A percentile compares a stretch with the other conserved stretches of the same genome.
phyloP scores from a whole-genome alignment of 2,329 filamentous ascomycete species.

The Diaporthe amygdali region DNA sequence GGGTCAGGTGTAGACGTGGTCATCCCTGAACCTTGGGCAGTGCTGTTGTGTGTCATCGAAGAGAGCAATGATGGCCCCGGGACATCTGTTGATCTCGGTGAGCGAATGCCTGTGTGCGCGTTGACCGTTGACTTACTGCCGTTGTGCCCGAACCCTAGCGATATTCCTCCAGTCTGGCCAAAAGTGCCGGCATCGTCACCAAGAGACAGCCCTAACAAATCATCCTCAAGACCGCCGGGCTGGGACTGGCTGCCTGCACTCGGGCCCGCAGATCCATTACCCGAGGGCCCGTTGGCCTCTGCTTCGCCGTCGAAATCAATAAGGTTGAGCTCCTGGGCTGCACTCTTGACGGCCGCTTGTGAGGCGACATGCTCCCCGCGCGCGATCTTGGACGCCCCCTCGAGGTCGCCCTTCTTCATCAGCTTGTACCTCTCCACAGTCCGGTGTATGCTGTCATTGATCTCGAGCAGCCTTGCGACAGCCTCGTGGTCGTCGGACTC shows the following conservation, averaged over 20 bases:
- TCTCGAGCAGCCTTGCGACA: slow-evolving; percentile 92
- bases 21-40: slow-evolving; percentile 49
- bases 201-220: slow-evolving; percentile 87
- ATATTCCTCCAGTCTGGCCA: slow-evolving; percentile 80
- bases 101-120: slow-evolving; percentile 26
- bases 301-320: slow-evolving; percentile 84
- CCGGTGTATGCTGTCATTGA: slow-evolving; percentile 98
- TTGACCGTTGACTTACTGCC: slow-evolving; percentile 56
- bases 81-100: slow-evolving; percentile 52
- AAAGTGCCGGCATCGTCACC: slow-evolving; percentile 65
- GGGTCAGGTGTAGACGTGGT: slow-evolving; percentile 45
- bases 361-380: slow-evolving; percentile 65
- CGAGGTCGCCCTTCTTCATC: slow-evolving; percentile 92
- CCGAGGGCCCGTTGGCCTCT: slow-evolving; percentile 54
- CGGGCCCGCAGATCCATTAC: slow-evolving; percentile 26
- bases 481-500: slow-evolving; percentile 97
- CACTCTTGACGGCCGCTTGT: slow-evolving; percentile 61
- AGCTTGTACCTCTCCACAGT: slow-evolving; percentile 95
- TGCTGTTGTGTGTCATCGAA: slow-evolving; percentile 66
- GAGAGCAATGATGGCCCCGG: slow-evolving; percentile 70
- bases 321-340: slow-evolving; percentile 79
- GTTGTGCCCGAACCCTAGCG: slow-evolving; percentile 77
- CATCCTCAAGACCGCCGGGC: slow-evolving; percentile 77
- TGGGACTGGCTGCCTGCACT: slow-evolving; percentile 50
- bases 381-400: slow-evolving; percentile 81